Evolutionary conservation across 805 yeast genomes (phyloP).

Genomic region (Candida nitratophila): DNA sequence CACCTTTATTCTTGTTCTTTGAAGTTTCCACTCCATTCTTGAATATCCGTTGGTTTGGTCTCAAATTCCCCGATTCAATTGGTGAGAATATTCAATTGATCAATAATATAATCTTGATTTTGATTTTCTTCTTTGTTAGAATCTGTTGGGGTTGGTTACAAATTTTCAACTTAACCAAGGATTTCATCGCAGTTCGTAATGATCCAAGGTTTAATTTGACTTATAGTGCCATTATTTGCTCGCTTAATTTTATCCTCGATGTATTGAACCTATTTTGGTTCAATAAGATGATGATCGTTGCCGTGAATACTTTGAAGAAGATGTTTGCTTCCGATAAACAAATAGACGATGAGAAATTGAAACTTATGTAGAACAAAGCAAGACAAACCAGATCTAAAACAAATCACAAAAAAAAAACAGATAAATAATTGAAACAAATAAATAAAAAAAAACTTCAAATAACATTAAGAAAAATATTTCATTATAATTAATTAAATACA

Average conservation of each 20-base stretch:
- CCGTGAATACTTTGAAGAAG: slow-evolving; percentile 26
- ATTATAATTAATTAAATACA: too few species aligned
- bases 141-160: slow-evolving; percentile 34
- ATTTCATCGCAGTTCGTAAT: slow-evolving; percentile 18
- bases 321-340: slow-evolving; percentile 19
- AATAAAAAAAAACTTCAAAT: too few species aligned
- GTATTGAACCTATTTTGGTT: slow-evolving; percentile 30
- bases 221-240: slow-evolving; percentile 21
- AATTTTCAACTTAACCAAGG: slow-evolving; percentile 19
- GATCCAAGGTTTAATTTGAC: slow-evolving; percentile 21
- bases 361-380: slow-evolving; percentile 18
- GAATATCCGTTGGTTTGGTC: slow-evolving; percentile 29
- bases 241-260: slow-evolving; percentile 27
- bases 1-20: slow-evolving; percentile 28
- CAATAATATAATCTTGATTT: slow-evolving; percentile 27
- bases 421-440: too few species aligned
- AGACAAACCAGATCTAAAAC: too few species aligned
- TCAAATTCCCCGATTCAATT: slow-evolving; percentile 22
- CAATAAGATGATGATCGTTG: slow-evolving; percentile 29
- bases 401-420: too few species aligned
- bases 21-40: slow-evolving; percentile 31
- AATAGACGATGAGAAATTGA: slow-evolving; percentile 20
- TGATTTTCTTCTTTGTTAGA: slow-evolving; percentile 27
- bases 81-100: slow-evolving; percentile 22
- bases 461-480: background rate